phyloP scores from a whole-genome alignment of 1,284 basidiomycete genomes.

The Pseudozyma hubeiensis region DNA sequence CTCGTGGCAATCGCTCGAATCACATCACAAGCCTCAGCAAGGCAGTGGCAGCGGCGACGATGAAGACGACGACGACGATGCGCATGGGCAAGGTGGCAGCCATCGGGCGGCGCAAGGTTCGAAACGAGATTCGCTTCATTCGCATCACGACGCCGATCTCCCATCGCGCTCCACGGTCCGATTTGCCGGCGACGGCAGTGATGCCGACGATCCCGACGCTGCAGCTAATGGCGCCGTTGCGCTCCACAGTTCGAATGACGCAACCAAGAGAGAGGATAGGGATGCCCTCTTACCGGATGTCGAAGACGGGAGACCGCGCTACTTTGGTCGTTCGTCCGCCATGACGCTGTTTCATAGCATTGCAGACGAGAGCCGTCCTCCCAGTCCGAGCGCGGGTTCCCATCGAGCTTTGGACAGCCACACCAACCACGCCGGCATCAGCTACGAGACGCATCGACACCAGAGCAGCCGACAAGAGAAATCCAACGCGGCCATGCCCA shows the following conservation, averaged over 20 bases:
- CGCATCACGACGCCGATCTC: conserved; percentile 17
- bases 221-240: background rate
- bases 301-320: conserved; percentile 60
- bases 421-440: conserved; percentile 37
- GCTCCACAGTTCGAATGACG: background rate
- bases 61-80: conserved; percentile 3
- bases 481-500: background rate
- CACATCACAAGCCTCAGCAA: conserved; percentile 5
- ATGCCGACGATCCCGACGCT: conserved; percentile 17
- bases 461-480: conserved; percentile 5
- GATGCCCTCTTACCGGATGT: conserved; percentile 55
- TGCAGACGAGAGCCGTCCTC: conserved; percentile 49
- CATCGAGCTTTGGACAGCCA: conserved; percentile 15
- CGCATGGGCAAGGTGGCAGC: background rate
- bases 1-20: conserved; percentile 34
- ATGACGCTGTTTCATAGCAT: conserved; percentile 50
- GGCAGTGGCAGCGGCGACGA: conserved; percentile 7
- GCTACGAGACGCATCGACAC: conserved; percentile 45
- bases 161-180: conserved; percentile 23
- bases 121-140: conserved; percentile 1
- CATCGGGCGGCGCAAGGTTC: background rate
- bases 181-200: conserved; percentile 12
- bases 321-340: conserved; percentile 57
- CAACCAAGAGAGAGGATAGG: conserved; percentile 28
- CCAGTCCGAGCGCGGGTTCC: conserved; percentile 35